phyloP scores from a whole-genome alignment of 129 eudicot genomes.

The Deinandra increscens region DNA sequence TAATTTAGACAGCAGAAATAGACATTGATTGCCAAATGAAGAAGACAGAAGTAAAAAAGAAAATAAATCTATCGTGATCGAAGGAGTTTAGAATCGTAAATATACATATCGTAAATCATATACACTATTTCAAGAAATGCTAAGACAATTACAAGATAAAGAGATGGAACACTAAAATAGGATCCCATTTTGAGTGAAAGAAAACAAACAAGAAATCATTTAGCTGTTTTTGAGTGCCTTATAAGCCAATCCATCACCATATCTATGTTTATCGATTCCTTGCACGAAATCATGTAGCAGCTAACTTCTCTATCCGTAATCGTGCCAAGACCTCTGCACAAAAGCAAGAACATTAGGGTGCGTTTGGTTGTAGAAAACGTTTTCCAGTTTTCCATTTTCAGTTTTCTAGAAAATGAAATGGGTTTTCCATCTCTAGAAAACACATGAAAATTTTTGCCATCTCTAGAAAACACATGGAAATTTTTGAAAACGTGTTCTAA shows the following conservation, averaged over 20 bases:
- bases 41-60: not conserved
- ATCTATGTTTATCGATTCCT: conserved; percentile 84
- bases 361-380: too few relatives aligned
- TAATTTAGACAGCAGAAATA: too few relatives aligned
- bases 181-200: not conserved
- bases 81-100: not conserved
- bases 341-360: not conserved
- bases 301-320: conserved; percentile 77
- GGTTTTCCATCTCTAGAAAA: too few relatives aligned
- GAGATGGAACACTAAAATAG: conserved; percentile 5
- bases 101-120: conserved; percentile 13
- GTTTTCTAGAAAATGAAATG: too few relatives aligned
- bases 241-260: conserved; percentile 85
- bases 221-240: conserved; percentile 72
- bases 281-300: conserved; percentile 95
- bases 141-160: not conserved
- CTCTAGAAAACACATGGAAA: too few relatives aligned
- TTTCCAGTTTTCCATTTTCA: too few relatives aligned
- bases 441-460: too few relatives aligned
- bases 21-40: not conserved
- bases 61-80: not conserved
- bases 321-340: conserved; percentile 57
- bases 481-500: too few relatives aligned
- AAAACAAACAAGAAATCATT: conserved; percentile 28
- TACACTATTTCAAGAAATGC: conserved; percentile 16